Evolutionary conservation across 306 rosid species (phyloP), one percentile per base, ranked within the genome.

Genomic region (Cucumis cinereus): DNA sequence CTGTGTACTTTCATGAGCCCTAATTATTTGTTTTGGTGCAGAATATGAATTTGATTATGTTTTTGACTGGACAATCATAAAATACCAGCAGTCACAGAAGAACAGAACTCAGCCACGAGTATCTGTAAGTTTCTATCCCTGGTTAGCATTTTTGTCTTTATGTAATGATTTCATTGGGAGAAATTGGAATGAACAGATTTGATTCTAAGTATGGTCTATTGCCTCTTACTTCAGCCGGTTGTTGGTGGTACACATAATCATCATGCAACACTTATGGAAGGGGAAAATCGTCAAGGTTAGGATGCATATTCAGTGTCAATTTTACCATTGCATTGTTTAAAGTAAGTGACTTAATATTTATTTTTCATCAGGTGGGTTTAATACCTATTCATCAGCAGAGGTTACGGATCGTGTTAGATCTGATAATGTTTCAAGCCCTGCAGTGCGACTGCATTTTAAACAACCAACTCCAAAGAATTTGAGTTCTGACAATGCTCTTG

Each of bases 1-100:
- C 24, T 60, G 23, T 67, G 35, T 70, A 61, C 53, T n/a, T 20
- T 8, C 68, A 73, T 26, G 54, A 16, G 55, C 24, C 73, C 71
- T 59, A 78, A 15, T 10, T 36, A 82, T 24, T 79, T 67, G 82
- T 79, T 75, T 30, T 74, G 69, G 73, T 78, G 54, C 89, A 93
- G 98, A 93, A 33, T 90, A 81, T 88, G 96, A 93, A 54, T 88
- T 89, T 79, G 96, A 93, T 87, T 93, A 84, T 81, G 79, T 89
- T 80, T 93, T 89, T 85, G 96, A 93, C 81, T 93, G 98, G 98
- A 89, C 96, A 63, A 83, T 90, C 80, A 85, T 93, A 61, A 93
- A 93, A 87, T 89, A 90, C 64, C 93, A 93, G 86, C 96, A 93
- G 76, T 82, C 98, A 7, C 98, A 90, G 52, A 90, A 88, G 85